Evolutionary conservation across 2,329 filamentous ascomycete species (phyloP).

Genomic region (Myotisia sp.): DNA sequence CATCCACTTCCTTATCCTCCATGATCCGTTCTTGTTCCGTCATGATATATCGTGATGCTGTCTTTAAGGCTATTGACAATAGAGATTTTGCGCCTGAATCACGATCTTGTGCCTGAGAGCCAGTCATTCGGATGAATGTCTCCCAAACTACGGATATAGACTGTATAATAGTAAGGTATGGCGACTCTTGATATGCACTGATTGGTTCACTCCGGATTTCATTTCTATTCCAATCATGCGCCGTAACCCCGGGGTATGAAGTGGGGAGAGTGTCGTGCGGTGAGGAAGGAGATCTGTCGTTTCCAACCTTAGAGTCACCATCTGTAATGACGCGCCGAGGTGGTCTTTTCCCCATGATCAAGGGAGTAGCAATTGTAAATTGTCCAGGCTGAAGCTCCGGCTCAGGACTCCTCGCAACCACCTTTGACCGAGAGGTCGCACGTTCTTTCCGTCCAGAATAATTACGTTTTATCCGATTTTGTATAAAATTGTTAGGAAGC

Average conservation of each 20-base stretch:
- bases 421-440: slow-evolving; percentile 16
- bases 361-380: slow-evolving; percentile 29
- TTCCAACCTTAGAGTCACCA: neutral
- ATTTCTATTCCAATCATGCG: slow-evolving; percentile 10
- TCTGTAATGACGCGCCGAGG: slow-evolving; percentile 1
- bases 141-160: slow-evolving; percentile 23
- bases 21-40: slow-evolving; percentile 23
- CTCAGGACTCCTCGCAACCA: slow-evolving; percentile 24
- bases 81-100: slow-evolving; percentile 22
- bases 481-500: slow-evolving; percentile 23
- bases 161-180: slow-evolving; percentile 23
- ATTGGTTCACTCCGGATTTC: slow-evolving; percentile 22
- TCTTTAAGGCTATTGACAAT: slow-evolving; percentile 23
- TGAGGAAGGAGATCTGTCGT: neutral
- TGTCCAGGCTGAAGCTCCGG: slow-evolving; percentile 24
- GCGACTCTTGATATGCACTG: slow-evolving; percentile 14
- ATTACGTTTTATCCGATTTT: slow-evolving; percentile 24
- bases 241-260: no score
- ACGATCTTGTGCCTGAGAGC: slow-evolving; percentile 10
- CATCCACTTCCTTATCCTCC: slow-evolving; percentile 19
- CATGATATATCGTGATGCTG: slow-evolving; percentile 26
- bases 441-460: slow-evolving; percentile 23
- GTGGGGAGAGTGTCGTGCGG: neutral
- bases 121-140: slow-evolving; percentile 25
- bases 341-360: slow-evolving; percentile 29